These are phyloP conservation scores for Vachellia pachyceras DNA, from an alignment of 306 rosid species.

Conservation along the genomic window DNA sequence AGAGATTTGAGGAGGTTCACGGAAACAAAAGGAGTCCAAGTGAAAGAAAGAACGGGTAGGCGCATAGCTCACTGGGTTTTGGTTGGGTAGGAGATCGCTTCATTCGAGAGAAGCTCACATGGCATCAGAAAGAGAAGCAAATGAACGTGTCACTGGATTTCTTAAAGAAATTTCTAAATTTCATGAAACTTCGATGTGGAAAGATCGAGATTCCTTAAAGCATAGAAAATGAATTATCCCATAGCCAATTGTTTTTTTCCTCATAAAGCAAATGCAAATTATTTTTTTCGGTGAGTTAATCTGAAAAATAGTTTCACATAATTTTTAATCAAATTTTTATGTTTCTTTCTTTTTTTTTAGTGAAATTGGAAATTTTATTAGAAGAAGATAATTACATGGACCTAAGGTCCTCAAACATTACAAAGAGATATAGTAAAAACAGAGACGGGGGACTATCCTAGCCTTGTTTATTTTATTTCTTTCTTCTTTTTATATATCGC, in stretches of 20 bases:
- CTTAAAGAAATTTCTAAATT: neutral
- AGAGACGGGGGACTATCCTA: too few relatives aligned
- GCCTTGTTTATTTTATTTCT: too few relatives aligned
- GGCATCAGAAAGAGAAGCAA: conserved; percentile 62
- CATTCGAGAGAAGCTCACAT: conserved; percentile 73
- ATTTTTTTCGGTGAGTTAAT: too few relatives aligned
- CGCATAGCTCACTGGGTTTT: conserved; percentile 50
- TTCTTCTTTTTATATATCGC: too few relatives aligned
- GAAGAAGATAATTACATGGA: too few relatives aligned
- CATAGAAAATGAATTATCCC: conserved; percentile 13
- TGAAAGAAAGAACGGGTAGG: conserved; percentile 34
- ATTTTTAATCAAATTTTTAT: too few relatives aligned
- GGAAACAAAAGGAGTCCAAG: conserved; percentile 45
- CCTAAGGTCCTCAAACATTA: too few relatives aligned
- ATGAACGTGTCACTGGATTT: conserved; percentile 50
- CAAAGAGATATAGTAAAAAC: too few relatives aligned
- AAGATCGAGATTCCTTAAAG: conserved; percentile 25
- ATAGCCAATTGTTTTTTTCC: neutral
- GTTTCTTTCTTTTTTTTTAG: too few relatives aligned
- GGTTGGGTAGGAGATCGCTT: conserved; percentile 56
- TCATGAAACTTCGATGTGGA: neutral
- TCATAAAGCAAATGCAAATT: too few relatives aligned
- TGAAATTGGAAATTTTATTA: too few relatives aligned
- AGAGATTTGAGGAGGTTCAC: conserved; percentile 32
- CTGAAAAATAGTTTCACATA: too few relatives aligned